Evolutionary conservation across 78 protist genomes (phyloP).

Genomic region (Dictyostelium citrinum): DNA sequence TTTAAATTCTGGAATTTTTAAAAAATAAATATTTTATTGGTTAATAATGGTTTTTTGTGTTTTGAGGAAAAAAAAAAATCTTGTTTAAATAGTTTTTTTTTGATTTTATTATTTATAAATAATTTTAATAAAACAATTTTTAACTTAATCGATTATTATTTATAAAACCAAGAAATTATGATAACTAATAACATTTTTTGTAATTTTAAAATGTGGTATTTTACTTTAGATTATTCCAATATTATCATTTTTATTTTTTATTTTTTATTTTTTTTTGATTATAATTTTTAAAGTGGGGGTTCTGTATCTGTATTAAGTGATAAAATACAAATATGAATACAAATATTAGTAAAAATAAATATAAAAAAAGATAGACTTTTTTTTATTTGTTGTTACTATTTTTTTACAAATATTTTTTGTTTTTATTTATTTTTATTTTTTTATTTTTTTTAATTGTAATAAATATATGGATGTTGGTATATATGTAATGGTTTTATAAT

Average conservation of each 20-base stretch:
- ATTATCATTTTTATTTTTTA: not conserved
- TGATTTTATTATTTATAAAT: not conserved
- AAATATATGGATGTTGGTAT: not conserved
- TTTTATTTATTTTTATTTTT: not conserved
- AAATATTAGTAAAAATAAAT: no score
- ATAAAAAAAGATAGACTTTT: not conserved
- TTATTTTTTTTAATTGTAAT: not conserved
- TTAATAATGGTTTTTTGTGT: not conserved
- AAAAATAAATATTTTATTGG: not conserved
- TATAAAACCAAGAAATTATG: not conserved
- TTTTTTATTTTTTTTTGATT: not conserved
- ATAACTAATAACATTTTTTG: not conserved
- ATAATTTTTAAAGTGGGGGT: not conserved
- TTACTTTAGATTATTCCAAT: not conserved
- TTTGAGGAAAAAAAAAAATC: not conserved
- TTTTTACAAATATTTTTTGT: not conserved
- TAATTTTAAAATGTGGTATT: not conserved
- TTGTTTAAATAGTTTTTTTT: not conserved
- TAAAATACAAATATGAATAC: not conserved
- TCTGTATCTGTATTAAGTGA: not conserved
- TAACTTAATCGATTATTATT: not conserved
- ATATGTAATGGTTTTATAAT: not conserved
- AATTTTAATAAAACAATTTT: not conserved
- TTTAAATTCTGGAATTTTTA: not conserved
- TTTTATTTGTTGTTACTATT: not conserved